These are phyloP conservation scores for Vigna unguiculata DNA, from an alignment of 306 rosid genomes.

Conservation along the genomic window DNA sequence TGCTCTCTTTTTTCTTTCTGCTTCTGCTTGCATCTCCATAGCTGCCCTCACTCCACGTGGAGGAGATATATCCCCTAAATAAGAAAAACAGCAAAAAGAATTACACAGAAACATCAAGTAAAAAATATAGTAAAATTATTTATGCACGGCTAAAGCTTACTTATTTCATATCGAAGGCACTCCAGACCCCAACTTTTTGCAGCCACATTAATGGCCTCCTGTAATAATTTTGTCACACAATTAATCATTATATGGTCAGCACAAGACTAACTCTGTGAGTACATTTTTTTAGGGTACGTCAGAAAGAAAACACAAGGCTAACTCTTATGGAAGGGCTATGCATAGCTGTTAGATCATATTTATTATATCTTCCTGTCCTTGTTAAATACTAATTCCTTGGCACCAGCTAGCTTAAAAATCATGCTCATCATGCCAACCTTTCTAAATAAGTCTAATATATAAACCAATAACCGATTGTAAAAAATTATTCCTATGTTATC, in stretches of 20 bases:
- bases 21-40: conserved; percentile 99
- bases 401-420: conserved; percentile 30
- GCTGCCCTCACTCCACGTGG: conserved; percentile 96
- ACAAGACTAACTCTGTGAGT: not conserved
- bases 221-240: conserved; percentile 50
- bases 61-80: conserved; percentile 94
- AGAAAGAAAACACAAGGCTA: conserved; percentile 30
- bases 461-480: conserved; percentile 2
- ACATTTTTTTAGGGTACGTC: conserved; percentile 4
- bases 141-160: conserved; percentile 55
- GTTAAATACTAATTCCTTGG: not conserved
- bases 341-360: conserved; percentile 15
- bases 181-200: conserved; percentile 90
- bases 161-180: conserved; percentile 96
- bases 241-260: conserved; percentile 26
- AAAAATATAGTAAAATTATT: conserved; percentile 22
- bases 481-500: not conserved
- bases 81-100: conserved; percentile 40
- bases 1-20: conserved; percentile 96
- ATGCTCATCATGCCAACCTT: conserved; percentile 1
- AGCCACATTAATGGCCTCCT: conserved; percentile 90
- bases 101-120: not conserved
- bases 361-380: conserved; percentile 6
- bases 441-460: not conserved
- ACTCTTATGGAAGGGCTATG: conserved; percentile 7